Evolutionary conservation across 306 rosid species (phyloP), one percentile per base, ranked within the genome.

Genomic region (Psophocarpus tetragonolobus): DNA sequence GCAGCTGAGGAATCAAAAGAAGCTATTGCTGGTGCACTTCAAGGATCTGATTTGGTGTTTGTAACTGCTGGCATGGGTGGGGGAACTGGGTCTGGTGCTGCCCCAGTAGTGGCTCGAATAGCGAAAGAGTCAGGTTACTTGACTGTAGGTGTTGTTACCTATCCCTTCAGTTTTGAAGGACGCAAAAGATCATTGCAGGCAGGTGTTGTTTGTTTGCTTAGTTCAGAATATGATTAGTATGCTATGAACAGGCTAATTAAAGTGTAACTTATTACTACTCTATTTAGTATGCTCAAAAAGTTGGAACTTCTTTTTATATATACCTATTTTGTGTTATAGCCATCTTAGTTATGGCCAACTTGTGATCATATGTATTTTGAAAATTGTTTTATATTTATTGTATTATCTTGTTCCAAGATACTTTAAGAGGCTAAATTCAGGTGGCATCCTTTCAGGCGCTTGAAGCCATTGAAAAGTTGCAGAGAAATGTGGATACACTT

Each of bases 21-120:
- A 32, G 82, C 86, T 17, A 94, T 94, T 86, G 88, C 96, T 8
- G 71, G 47, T 83, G 90, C 98, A 42, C 96, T 94, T 63, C 85
- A 86, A 77, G 98, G 97, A 48, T 94, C 98, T 12, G 98, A 94
- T 90, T 93, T 94, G 64, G 98, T 94, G 42, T 94, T 94, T 81
- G 88, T 94, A 79, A 94, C 98, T 18, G 97, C 97, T 32, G 96
- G 98, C 64, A 94, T 91, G 98, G 98, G 98, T 72, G 97, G 98
- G 65, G 97, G 98, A 27, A 91, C 97, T 0, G 98, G 98, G 54
- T 94, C 98, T 56, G 98, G 98, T 57, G 98, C 98, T 35, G 97
- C 98, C 50, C 98, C 98, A 12, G 89, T 94, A 14, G 98, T 94
- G 60, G 97, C 98, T 29, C 87, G 82, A 72, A 87, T 94, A 83